phyloP scores from a whole-genome alignment of 129 eudicot genomes.

The Escallonia rubra region DNA sequence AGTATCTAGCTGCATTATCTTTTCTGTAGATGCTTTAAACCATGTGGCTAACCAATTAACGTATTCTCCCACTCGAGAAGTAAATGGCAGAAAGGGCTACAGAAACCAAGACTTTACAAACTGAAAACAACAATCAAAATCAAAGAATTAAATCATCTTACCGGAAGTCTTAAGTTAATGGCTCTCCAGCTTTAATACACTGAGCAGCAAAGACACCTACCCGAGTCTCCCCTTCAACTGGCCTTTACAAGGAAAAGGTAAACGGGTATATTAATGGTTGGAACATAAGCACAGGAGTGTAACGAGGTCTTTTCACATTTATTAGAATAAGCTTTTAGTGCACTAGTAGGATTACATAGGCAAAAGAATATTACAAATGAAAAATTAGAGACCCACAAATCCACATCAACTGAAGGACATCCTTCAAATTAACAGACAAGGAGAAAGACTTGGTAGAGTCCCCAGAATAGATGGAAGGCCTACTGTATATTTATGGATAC shows the following conservation, averaged over 20 bases:
- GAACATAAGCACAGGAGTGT: too few relatives aligned
- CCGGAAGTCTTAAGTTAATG: slow-evolving; percentile 87
- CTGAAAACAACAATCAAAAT: too few relatives aligned
- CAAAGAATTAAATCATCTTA: slow-evolving; percentile 12
- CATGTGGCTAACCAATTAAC: too few relatives aligned
- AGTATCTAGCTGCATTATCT: too few relatives aligned
- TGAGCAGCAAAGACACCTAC: slow-evolving; percentile 88
- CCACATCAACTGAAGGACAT: not conserved
- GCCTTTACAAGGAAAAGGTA: slow-evolving; percentile 35
- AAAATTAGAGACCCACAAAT: not conserved
- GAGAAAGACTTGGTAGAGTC: not conserved
- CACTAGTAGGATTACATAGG: too few relatives aligned
- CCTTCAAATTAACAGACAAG: not conserved
- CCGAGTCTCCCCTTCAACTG: slow-evolving; percentile 86
- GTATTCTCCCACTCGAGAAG: too few relatives aligned
- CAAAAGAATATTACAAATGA: too few relatives aligned
- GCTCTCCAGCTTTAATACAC: slow-evolving; percentile 72
- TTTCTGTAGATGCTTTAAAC: too few relatives aligned
- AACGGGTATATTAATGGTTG: not conserved
- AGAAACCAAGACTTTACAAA: too few relatives aligned
- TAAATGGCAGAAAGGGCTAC: too few relatives aligned
- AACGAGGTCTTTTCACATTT: too few relatives aligned
- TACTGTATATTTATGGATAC: not conserved
- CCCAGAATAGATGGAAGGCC: not conserved
- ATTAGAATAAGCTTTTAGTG: too few relatives aligned